Evolutionary conservation across 129 eudicot species (phyloP).

Genomic region (Gnaphalium uliginosum): DNA sequence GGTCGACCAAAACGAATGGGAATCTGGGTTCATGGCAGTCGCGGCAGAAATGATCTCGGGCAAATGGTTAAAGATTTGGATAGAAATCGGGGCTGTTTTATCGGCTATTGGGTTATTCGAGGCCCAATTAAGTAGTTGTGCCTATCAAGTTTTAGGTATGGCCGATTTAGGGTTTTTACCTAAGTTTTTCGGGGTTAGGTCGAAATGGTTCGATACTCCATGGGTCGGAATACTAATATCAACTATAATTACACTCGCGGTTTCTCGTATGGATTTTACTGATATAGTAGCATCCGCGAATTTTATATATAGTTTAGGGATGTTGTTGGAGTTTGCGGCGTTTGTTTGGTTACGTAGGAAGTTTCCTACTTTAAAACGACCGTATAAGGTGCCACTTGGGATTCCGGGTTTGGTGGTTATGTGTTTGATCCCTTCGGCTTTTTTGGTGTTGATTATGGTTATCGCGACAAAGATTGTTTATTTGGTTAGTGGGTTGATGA

Average conservation of each 20-base stretch:
- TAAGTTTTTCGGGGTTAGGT: conserved; percentile 38
- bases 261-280: conserved; percentile 39
- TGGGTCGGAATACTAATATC: conserved; percentile 54
- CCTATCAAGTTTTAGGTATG: conserved; percentile 58
- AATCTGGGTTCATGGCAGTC: conserved; percentile 49
- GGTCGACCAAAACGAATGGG: conserved; percentile 49
- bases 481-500: conserved; percentile 50
- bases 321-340: conserved; percentile 55
- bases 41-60: conserved; percentile 52
- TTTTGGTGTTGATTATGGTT: conserved; percentile 45
- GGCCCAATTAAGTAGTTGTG: conserved; percentile 51
- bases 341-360: conserved; percentile 49
- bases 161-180: conserved; percentile 55
- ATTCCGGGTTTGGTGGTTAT: conserved; percentile 48
- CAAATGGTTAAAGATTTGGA: conserved; percentile 57
- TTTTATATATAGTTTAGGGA: conserved; percentile 56
- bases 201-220: conserved; percentile 58
- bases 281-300: conserved; percentile 50
- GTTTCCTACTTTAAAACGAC: conserved; percentile 44
- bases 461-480: conserved; percentile 50
- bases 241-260: conserved; percentile 28
- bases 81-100: conserved; percentile 60
- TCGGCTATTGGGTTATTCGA: conserved; percentile 50
- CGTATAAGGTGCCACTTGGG: conserved; percentile 49
- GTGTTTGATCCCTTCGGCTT: conserved; percentile 55